A percentile compares a stretch with the other conserved stretches of the same genome.
Evolutionary conservation across 2,329 filamentous ascomycete species (phyloP).

Genomic region (Pseudogymnoascus sp.): DNA sequence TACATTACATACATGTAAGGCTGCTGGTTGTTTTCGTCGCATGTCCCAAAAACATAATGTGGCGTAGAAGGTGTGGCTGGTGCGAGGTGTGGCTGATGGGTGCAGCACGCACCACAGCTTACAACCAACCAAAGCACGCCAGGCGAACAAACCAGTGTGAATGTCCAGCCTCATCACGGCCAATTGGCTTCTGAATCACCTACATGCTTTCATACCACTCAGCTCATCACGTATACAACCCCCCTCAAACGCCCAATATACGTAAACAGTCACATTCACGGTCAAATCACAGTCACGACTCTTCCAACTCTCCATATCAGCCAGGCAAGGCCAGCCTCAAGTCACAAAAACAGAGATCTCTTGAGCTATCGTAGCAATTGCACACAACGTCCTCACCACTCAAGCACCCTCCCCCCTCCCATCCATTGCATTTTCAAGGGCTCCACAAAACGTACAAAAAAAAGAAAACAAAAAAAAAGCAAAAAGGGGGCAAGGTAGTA

Average conservation of each 20-base stretch:
- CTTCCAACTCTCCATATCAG: background rate
- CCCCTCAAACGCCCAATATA: background rate
- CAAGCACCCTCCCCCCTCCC: conserved; percentile 1
- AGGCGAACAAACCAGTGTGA: background rate
- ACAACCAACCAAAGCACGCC: background rate
- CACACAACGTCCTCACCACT: conserved; percentile 5
- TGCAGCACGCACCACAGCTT: too few species aligned
- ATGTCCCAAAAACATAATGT: conserved; percentile 5
- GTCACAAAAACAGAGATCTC: conserved; percentile 6
- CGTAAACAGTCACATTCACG: background rate
- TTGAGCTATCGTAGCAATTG: conserved; percentile 6
- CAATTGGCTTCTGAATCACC: background rate
- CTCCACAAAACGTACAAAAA: conserved; percentile 7
- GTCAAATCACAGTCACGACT: background rate
- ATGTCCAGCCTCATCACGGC: background rate
- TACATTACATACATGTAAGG: background rate
- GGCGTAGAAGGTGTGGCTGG: background rate
- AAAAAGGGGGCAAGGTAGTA: background rate
- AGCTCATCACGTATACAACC: background rate
- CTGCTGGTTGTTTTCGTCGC: conserved; percentile 5
- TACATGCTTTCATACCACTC: background rate
- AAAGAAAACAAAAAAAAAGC: conserved; percentile 1
- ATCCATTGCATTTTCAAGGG: conserved; percentile 7
- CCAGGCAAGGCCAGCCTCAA: background rate
- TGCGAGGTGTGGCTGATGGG: background rate